Conservation (phyloP, 768 basidiomycete genomes). For the Lactifluus volemus region DNA sequence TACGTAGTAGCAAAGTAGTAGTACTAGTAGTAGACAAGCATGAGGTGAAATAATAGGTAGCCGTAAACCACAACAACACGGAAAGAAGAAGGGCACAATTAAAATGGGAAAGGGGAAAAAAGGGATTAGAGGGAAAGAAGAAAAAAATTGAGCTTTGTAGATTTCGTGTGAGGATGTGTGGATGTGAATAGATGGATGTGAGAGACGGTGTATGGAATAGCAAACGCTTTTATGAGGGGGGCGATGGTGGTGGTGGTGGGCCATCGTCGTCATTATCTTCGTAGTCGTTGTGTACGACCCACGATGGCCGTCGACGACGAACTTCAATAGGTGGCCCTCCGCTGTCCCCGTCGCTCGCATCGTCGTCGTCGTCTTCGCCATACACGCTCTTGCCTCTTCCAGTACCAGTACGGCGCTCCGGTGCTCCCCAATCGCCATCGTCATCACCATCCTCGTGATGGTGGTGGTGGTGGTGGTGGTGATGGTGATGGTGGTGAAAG, state of each 20-base stretch:
- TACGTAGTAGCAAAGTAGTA: background rate
- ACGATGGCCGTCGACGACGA: constrained; percentile 15
- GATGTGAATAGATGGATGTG: no score
- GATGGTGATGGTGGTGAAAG: background rate
- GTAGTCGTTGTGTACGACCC: constrained; percentile 6
- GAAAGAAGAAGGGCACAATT: background rate
- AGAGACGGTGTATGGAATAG: no score
- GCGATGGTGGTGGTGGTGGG: background rate
- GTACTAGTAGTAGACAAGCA: background rate
- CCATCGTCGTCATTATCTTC: background rate
- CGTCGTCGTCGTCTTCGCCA: background rate
- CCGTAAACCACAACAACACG: no score
- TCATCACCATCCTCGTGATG: background rate
- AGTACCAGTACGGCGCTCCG: background rate
- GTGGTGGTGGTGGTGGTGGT: background rate
- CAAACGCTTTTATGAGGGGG: background rate
- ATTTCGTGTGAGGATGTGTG: background rate
- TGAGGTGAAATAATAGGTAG: background rate
- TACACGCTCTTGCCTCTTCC: background rate
- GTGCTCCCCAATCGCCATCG: background rate
- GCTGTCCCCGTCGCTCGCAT: background rate
- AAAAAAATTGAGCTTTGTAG: background rate
- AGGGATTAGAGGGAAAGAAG: background rate
- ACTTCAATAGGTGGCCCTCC: constrained; percentile 15
- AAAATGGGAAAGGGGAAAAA: background rate